Percentiles rank a stretch among this genome's conserved stretches.
phyloP scores from a whole-genome alignment of 2,329 filamentous ascomycete species.

The Tolypocladium tropicale region DNA sequence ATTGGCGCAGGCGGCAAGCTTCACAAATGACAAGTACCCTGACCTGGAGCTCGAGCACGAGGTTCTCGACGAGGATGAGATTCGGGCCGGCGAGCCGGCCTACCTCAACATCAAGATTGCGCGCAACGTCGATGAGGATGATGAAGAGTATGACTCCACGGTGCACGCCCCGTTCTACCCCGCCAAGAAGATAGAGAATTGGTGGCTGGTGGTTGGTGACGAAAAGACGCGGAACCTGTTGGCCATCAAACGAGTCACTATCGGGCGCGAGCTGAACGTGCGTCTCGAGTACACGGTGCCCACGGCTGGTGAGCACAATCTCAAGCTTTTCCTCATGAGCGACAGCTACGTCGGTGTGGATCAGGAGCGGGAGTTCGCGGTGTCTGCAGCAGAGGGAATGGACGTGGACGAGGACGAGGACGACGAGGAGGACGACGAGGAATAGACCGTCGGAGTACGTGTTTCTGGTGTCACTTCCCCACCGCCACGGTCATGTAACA shows the following conservation, averaged over 20 bases:
- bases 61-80: conserved; percentile 67
- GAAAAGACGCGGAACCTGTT: conserved; percentile 79
- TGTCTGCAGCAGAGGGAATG: conserved; percentile 84
- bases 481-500: neutral
- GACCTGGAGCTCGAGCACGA: conserved; percentile 88
- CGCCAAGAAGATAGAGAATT: conserved; percentile 86
- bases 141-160: conserved; percentile 61
- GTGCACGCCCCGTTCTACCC: conserved; percentile 97
- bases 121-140: conserved; percentile 66
- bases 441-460: conserved; percentile 4
- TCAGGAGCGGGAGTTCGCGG: conserved; percentile 82
- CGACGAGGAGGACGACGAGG: conserved; percentile 52
- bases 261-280: conserved; percentile 67
- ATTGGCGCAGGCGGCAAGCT: conserved; percentile 78
- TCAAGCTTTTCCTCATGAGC: conserved; percentile 93
- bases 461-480: neutral
- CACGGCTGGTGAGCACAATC: conserved; percentile 68
- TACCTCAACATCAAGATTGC: conserved; percentile 78
- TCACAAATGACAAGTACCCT: conserved; percentile 94
- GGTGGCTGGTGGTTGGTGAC: conserved; percentile 95
- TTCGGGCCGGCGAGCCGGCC: conserved; percentile 70
- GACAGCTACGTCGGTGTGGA: conserved; percentile 96
- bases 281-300: conserved; percentile 84
- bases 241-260: conserved; percentile 89
- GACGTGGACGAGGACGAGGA: conserved; percentile 88